Percentiles rank a stretch among this genome's conserved stretches.
phyloP scores from a whole-genome alignment of 2,329 filamentous ascomycete genomes.

The Blastomyces gilchristii region DNA sequence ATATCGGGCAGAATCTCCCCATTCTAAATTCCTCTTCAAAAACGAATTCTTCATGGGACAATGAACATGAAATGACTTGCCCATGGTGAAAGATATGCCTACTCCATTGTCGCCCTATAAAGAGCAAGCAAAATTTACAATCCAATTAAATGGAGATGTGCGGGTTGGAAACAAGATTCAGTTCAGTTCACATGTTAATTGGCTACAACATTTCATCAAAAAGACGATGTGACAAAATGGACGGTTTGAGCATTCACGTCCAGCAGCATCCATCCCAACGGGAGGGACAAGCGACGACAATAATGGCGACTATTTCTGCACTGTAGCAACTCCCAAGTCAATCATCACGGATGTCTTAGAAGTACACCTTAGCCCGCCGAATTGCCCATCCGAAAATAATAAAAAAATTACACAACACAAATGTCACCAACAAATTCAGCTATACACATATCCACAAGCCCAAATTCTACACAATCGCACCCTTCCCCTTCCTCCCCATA shows the following conservation, averaged over 20 bases:
- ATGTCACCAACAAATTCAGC: background rate
- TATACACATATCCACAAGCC: background rate
- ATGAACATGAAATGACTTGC: background rate
- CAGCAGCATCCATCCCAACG: background rate
- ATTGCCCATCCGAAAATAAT: background rate
- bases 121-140: background rate
- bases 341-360: background rate
- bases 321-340: background rate
- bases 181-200: background rate
- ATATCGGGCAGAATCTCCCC: background rate
- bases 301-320: background rate
- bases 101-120: background rate
- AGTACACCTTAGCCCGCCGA: background rate
- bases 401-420: background rate
- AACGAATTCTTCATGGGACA: background rate
- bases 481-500: slow-evolving; percentile 11
- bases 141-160: too few relatives aligned
- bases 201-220: background rate
- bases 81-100: background rate
- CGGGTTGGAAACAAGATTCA: background rate
- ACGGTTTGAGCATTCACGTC: background rate
- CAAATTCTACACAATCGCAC: background rate
- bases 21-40: background rate
- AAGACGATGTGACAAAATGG: background rate
- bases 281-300: background rate